phyloP scores from a whole-genome alignment of 2,329 filamentous ascomycete genomes.

The Calonectria pseudoturangicola region DNA sequence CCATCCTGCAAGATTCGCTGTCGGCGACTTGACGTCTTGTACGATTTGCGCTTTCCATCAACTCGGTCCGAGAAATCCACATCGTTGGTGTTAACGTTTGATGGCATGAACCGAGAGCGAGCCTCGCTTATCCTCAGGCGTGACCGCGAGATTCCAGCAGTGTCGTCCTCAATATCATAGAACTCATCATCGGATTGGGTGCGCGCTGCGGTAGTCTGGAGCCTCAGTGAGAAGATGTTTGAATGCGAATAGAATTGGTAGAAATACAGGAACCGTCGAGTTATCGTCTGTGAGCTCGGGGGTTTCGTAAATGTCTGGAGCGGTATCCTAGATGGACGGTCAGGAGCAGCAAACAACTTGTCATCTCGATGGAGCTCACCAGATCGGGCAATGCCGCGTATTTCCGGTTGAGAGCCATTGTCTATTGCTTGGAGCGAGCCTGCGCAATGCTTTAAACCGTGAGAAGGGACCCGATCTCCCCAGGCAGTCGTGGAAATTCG shows the following conservation, averaged over 20 bases:
- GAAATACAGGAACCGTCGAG: slow-evolving; percentile 85
- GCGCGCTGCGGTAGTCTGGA: slow-evolving; percentile 72
- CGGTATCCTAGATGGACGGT: slow-evolving; percentile 79
- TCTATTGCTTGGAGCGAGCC: slow-evolving; percentile 7
- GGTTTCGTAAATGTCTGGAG: slow-evolving; percentile 97
- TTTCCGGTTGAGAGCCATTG: slow-evolving; percentile 86
- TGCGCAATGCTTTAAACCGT: slow-evolving; percentile 22
- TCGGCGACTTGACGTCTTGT: slow-evolving; percentile 83
- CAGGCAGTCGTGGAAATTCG: background rate
- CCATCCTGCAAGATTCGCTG: slow-evolving; percentile 78
- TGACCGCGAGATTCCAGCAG: slow-evolving; percentile 82
- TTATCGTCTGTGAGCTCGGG: slow-evolving; percentile 93
- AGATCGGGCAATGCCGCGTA: slow-evolving; percentile 88
- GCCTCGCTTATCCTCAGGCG: slow-evolving; percentile 86
- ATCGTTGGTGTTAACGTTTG: slow-evolving; percentile 83
- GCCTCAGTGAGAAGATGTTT: slow-evolving; percentile 49
- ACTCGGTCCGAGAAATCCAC: slow-evolving; percentile 95
- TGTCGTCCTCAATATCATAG: slow-evolving; percentile 77
- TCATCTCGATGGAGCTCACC: slow-evolving; percentile 65
- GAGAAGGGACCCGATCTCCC: background rate
- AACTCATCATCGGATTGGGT: slow-evolving; percentile 78
- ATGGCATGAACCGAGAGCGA: slow-evolving; percentile 84
- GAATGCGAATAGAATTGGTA: background rate
- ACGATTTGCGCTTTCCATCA: slow-evolving; percentile 87
- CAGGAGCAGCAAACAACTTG: slow-evolving; percentile 39